Evolutionary conservation across 108 stramenopile genomes (phyloP).

Genomic region (Aurantiochytrium sp.): DNA sequence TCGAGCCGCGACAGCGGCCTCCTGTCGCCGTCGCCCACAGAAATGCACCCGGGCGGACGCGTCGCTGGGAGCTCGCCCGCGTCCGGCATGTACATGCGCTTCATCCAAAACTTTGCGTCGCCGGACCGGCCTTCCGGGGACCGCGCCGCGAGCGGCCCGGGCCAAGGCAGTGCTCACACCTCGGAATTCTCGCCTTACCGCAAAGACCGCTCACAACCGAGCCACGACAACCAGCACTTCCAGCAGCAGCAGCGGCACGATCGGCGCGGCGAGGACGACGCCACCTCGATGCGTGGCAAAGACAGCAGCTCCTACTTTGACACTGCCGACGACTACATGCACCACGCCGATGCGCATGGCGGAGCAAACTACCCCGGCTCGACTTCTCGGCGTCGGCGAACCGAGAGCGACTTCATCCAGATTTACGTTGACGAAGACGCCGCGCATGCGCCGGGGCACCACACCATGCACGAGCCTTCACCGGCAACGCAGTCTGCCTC

Average conservation of each 20-base stretch:
- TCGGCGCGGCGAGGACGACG: not conserved
- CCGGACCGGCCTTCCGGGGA: not conserved
- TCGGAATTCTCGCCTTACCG: not conserved
- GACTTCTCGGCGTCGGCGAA: no score
- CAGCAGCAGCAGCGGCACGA: no score
- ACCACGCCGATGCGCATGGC: not conserved
- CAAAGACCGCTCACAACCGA: not conserved
- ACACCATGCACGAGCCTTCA: not conserved
- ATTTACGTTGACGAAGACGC: no score
- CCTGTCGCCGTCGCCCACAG: not conserved
- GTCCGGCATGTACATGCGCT: not conserved
- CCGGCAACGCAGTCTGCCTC: no score
- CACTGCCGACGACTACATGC: not conserved
- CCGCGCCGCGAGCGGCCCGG: not conserved
- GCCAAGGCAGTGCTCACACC: not conserved
- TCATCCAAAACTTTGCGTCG: not conserved
- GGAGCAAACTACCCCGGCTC: no score
- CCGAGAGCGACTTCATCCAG: no score
- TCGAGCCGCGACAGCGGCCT: not conserved
- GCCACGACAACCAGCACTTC: no score
- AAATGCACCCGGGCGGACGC: no score
- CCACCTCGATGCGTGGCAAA: not conserved
- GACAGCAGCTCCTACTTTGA: not conserved
- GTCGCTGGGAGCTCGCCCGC: not conserved
- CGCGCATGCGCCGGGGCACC: not conserved